phyloP scores from a whole-genome alignment of 2,329 filamentous ascomycete genomes.

The Pestalotiopsis sp. region DNA sequence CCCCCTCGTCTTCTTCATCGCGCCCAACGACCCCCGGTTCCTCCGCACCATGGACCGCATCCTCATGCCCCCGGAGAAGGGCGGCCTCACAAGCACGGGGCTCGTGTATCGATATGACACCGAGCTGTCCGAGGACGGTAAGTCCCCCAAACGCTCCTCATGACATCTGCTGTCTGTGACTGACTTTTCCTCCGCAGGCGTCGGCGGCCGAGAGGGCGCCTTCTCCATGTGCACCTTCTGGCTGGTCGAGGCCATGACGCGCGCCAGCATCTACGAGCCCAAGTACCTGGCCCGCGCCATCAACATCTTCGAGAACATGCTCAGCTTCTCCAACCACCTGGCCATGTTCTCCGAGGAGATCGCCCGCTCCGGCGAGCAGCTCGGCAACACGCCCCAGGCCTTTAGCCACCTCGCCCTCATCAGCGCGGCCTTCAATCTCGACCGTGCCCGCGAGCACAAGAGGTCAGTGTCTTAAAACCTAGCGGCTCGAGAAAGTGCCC shows the following conservation, averaged over 20 bases:
- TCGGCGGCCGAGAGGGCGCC: slow-evolving; percentile 73
- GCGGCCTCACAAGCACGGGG: slow-evolving; percentile 72
- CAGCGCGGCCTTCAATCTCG: slow-evolving; percentile 75
- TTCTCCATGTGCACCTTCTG: slow-evolving; percentile 85
- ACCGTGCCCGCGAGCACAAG: slow-evolving; percentile 45
- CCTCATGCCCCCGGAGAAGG: slow-evolving; percentile 70
- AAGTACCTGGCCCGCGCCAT: slow-evolving; percentile 63
- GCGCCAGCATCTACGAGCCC: slow-evolving; percentile 64
- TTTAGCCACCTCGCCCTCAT: slow-evolving; percentile 77
- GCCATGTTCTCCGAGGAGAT: slow-evolving; percentile 82
- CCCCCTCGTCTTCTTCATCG: slow-evolving; percentile 77
- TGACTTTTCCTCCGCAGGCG: slow-evolving; percentile 26
- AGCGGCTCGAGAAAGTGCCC: not conserved
- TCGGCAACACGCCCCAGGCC: slow-evolving; percentile 78
- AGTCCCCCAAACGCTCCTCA: slow-evolving; percentile 18
- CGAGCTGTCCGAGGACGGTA: slow-evolving; percentile 67
- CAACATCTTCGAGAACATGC: slow-evolving; percentile 75
- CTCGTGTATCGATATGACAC: slow-evolving; percentile 77
- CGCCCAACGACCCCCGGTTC: slow-evolving; percentile 76
- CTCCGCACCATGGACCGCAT: slow-evolving; percentile 71
- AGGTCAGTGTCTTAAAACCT: not conserved
- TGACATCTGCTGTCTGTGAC: not conserved
- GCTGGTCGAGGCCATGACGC: slow-evolving; percentile 76
- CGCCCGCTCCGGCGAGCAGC: slow-evolving; percentile 70
- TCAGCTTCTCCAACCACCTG: slow-evolving; percentile 74